Base-by-base conservation (phyloP, 2,329 filamentous ascomycete species). In the Hypoxylon sp. region DNA sequence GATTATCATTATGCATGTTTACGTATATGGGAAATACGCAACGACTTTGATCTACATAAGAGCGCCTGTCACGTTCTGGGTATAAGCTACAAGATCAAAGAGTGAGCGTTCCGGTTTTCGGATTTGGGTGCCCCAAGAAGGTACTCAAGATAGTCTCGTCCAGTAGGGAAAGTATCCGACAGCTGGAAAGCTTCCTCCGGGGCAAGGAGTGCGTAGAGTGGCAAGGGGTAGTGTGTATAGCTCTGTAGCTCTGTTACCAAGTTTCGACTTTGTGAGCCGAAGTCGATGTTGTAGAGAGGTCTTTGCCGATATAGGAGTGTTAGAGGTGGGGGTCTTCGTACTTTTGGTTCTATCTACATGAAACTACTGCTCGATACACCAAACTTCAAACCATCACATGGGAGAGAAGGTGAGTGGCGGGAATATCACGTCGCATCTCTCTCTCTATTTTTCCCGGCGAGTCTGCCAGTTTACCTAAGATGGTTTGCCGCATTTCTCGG, bases 401-500 rank as follows among this genome's bases (percentile, higher is more conserved):
- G 18, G 4, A 40, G 4, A 3, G 10, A 35, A 35, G 13, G 27
- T 10, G 13, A 35, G 31, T 8, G 31, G 31, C 31, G 31, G 31
- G n/a, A 35, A 17, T 35, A 33, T n/a, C n/a, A n/a, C n/a, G n/a
- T n/a, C 11, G 7, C n/a, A 7, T 37, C 13, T 3, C 6, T 31
- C 18, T 15, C n/a, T 31, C 18, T 27, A 17, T n/a, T n/a, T n/a
- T n/a, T n/a, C n/a, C n/a, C n/a, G n/a, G n/a, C n/a, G n/a, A n/a
- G n/a, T n/a, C n/a, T n/a, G n/a, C 48, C 45, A 50, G 45, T 40
- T 47, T 46, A 13, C n/a, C 31, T 38, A 35, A 20, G 27, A 29
- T 35, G 37, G 47, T 20, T n/a, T 50, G 53, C 58, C 54, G 58
- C 50, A 48, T 24, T 45, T 45, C 21, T 58, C 59, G 59, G 55